Evolutionary conservation across 352 stramenopile species (phyloP), one percentile per base, ranked within the genome.

Genomic region (Elongisporangium undulatum): DNA sequence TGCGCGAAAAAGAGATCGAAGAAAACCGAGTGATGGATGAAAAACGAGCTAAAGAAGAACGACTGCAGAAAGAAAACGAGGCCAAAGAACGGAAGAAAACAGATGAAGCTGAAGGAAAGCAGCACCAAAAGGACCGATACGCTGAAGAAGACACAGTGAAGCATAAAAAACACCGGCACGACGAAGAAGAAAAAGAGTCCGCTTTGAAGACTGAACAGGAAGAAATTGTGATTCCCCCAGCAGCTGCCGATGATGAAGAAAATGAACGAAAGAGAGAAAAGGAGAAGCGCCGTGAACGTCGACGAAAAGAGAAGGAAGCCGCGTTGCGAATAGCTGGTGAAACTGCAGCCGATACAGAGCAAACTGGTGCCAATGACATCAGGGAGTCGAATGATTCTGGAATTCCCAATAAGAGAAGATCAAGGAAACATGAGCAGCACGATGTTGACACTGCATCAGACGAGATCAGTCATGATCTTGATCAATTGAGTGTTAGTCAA

Each of bases 281-380:
- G 20, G 59, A 69, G 65, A 58, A 75, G 56, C 63, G 58, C 8
- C 53, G 63, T 24, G 58, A 55, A 5, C 60, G 55, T 22, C 68
- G 67, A 59, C n/a, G 50, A 23, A 54, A 38, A 12, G 60, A 74
- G n/a, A 60, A 69, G 34, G 61, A 77, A 23, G 29, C 29, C 13
- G 29, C 29, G 1, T 15, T 41, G 29, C 29, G 29, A 15, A 41
- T 41, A 2, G 29, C 9, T 41, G 29, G 13, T 9, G 29, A 41
- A 41, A 9, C 29, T 15, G 29, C 29, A 2, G 29, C 8, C 4
- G 8, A 41, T 13, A 19, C 49, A 53, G 22, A 22, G 29, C 29
- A 15, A 41, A 9, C 29, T 41, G 29, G 8, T 41, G 29, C 5
- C 8, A 41, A 41, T 41, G 29, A 41, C 8, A 41, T 15, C 29